These are phyloP conservation scores for Candida vartiovaarae DNA, from an alignment of 805 yeast genomes.

Conservation along the genomic window DNA sequence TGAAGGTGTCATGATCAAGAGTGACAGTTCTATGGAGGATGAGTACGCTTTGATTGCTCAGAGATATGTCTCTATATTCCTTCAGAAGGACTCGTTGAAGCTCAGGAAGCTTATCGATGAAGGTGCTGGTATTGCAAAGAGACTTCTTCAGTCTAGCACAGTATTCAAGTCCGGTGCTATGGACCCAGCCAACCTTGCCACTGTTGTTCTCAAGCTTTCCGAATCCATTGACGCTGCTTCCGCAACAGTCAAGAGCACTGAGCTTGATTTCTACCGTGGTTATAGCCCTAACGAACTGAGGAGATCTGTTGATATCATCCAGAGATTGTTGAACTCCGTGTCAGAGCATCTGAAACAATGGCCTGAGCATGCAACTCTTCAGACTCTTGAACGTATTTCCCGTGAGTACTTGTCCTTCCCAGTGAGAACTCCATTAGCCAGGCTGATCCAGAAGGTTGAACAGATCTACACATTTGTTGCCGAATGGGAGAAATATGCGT, in stretches of 20 bases:
- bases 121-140: conserved; percentile 32
- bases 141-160: conserved; percentile 21
- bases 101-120: conserved; percentile 29
- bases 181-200: conserved; percentile 27
- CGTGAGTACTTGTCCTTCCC: conserved; percentile 61
- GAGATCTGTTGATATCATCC: conserved; percentile 45
- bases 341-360: conserved; percentile 51
- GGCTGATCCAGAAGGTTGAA: conserved; percentile 74
- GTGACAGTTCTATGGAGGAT: conserved; percentile 33
- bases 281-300: conserved; percentile 53
- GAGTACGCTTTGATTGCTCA: conserved; percentile 42
- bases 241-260: conserved; percentile 24
- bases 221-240: conserved; percentile 26
- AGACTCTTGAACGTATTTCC: conserved; percentile 55
- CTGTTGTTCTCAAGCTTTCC: conserved; percentile 29
- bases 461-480: conserved; percentile 74
- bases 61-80: conserved; percentile 39
- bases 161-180: conserved; percentile 18
- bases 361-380: conserved; percentile 94
- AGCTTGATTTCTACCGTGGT: conserved; percentile 60
- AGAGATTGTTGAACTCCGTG: conserved; percentile 38
- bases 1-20: conserved; percentile 17
- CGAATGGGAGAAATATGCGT: conserved; percentile 94
- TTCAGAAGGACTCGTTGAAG: conserved; percentile 9
- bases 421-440: conserved; percentile 64